Percentiles rank a stretch among this genome's conserved stretches.
phyloP scores from a whole-genome alignment of 257 asterid genomes.

The Pogostemon cablin region DNA sequence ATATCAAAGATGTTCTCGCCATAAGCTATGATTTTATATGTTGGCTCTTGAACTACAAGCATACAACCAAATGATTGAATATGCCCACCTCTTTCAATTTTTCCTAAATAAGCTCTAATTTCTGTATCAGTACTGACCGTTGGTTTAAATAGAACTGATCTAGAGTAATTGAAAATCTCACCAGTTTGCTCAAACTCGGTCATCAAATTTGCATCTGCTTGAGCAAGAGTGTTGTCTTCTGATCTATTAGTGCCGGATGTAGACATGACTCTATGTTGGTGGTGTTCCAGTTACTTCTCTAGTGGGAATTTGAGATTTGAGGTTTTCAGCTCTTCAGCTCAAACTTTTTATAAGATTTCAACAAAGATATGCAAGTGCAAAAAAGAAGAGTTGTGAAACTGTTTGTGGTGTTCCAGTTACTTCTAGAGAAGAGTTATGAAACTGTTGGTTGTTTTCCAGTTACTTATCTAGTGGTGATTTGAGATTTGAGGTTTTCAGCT shows the following conservation, averaged over 20 bases:
- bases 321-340: no score
- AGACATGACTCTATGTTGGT: no score
- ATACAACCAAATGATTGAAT: slow-evolving; percentile 71
- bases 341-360: no score
- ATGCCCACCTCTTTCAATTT: slow-evolving; percentile 67
- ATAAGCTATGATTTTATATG: slow-evolving; percentile 44
- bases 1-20: slow-evolving; percentile 62
- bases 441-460: no score
- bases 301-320: no score
- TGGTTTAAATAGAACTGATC: slow-evolving; percentile 36
- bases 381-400: no score
- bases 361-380: no score
- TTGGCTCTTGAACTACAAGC: slow-evolving; percentile 52
- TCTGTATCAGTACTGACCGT: slow-evolving; percentile 35
- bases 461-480: no score
- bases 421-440: no score
- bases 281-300: no score
- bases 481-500: no score
- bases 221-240: slow-evolving; percentile 33
- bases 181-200: slow-evolving; percentile 61
- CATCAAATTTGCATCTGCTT: slow-evolving; percentile 58
- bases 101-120: slow-evolving; percentile 48
- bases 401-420: no score
- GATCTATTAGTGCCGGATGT: neutral
- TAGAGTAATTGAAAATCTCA: slow-evolving; percentile 51